Percentiles rank a stretch among this genome's conserved stretches.
These are phyloP conservation scores for Podaxis sp. DNA, from an alignment of 768 basidiomycete genomes.

Conservation along the genomic window DNA sequence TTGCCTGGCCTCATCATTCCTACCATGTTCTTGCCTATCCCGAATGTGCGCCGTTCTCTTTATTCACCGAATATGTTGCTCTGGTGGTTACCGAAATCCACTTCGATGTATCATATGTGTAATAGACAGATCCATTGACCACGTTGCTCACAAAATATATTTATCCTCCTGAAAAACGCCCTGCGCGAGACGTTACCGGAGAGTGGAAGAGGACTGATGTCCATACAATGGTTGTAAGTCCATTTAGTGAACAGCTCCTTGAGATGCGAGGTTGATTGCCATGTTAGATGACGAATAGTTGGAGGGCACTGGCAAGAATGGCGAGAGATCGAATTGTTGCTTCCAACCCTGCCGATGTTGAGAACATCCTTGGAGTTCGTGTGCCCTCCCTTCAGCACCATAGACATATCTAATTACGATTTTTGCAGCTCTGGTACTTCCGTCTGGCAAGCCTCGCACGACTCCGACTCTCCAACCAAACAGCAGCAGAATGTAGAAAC, in stretches of 20 bases:
- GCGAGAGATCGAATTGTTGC: slow-evolving; percentile 73
- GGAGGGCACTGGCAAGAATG: slow-evolving; percentile 82
- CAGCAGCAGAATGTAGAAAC: slow-evolving; percentile 79
- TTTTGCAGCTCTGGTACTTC: slow-evolving; percentile 72
- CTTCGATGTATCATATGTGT: slow-evolving; percentile 41
- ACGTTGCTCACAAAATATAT: slow-evolving; percentile 83
- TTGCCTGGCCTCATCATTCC: slow-evolving; percentile 67
- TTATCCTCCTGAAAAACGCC: slow-evolving; percentile 68
- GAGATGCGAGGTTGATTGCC: slow-evolving; percentile 16
- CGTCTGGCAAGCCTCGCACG: slow-evolving; percentile 76
- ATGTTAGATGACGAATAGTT: slow-evolving; percentile 79
- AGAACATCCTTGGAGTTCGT: slow-evolving; percentile 63
- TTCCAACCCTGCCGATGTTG: slow-evolving; percentile 64
- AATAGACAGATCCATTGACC: slow-evolving; percentile 81
- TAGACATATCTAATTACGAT: neutral
- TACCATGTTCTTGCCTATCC: slow-evolving; percentile 85
- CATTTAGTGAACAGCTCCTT: neutral
- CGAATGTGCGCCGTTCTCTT: slow-evolving; percentile 69
- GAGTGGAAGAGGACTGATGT: slow-evolving; percentile 72
- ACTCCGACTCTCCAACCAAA: slow-evolving; percentile 81
- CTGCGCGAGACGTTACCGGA: slow-evolving; percentile 67
- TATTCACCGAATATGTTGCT: slow-evolving; percentile 42
- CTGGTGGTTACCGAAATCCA: slow-evolving; percentile 57
- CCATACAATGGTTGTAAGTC: slow-evolving; percentile 75
- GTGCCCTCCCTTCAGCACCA: neutral